Base-by-base conservation (phyloP, 139 green algal species). In the Yamagishiella unicocca region DNA sequence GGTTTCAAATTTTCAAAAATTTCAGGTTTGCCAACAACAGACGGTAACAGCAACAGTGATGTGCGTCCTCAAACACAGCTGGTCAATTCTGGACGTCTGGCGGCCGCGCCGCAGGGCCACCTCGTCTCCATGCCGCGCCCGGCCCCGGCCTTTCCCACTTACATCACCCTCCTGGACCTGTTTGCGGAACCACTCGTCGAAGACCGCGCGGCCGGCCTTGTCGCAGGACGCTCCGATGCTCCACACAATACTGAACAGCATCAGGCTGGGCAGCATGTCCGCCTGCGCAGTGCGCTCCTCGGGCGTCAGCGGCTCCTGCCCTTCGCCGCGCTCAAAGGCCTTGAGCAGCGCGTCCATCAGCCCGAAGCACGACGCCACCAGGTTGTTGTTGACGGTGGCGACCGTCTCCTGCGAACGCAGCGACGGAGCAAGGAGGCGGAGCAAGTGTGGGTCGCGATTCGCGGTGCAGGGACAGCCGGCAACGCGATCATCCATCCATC, bases 181-280 rank as follows among this genome's bases (percentile, higher is more conserved):
- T 24, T 85, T 33, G 19, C 94, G 84, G 6, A 97, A 67, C 66
- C 84, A 90, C 1, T 64, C 24, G 83, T 98, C 95, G 81, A 98
- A 96, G 21, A 64, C 17, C 0, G 61, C 24, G 2, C 95, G 89
- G 80, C 92, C 90, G 29, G 82, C 67, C 84, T 93, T 95, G 91
- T 97, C 93, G 61, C 92, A 96, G 22, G 90, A 92, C 42, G 92
- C 94, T 37, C 96, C 94, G 22, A 98, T 8, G 33, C 91, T 96
- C 96, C 96, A 98, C 6, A 94, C 90, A 27, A 96, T 84, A 21
- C 90, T 87, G 88, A 98, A 97, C 5, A 97, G 58, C 73, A 97
- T 95, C 17, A 95, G 78, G 31, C 83, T 83, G 38, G 92, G 92
- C 50, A 97, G 67, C 64, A 93, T 88, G 37, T 17, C 55, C 0